These are phyloP conservation scores for Alternaria triticina DNA, from an alignment of 2,329 filamentous ascomycete species.

Conservation along the genomic window DNA sequence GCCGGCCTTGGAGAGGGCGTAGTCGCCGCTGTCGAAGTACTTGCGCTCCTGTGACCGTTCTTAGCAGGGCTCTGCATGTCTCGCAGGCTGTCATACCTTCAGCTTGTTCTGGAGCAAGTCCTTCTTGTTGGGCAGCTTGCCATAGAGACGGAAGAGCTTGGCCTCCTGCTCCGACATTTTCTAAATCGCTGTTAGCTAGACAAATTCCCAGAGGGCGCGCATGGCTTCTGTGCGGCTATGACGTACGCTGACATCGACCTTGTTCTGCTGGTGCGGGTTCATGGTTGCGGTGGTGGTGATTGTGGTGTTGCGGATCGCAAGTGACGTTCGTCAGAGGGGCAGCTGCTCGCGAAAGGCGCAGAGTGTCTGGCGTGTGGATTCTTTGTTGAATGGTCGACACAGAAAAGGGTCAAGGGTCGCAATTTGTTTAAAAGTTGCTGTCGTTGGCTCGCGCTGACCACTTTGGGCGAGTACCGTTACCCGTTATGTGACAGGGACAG, in stretches of 20 bases:
- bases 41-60: constrained; percentile 72
- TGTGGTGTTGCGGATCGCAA: constrained; percentile 10
- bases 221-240: constrained; percentile 22
- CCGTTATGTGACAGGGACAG: constrained; percentile 35
- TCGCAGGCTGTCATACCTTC: constrained; percentile 62
- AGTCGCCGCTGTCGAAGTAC: constrained; percentile 97
- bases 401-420: constrained; percentile 26
- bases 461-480: constrained; percentile 30
- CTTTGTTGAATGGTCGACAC: constrained; percentile 34
- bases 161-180: constrained; percentile 94
- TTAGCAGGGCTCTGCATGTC: constrained; percentile 6
- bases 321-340: constrained; percentile 21
- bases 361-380: constrained; percentile 28
- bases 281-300: constrained; percentile 56
- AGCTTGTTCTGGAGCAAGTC: constrained; percentile 97
- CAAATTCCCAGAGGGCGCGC: constrained; percentile 8
- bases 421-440: constrained; percentile 26
- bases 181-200: constrained; percentile 57
- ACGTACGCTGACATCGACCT: constrained; percentile 93
- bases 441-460: constrained; percentile 29
- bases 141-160: constrained; percentile 94
- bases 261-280: constrained; percentile 99
- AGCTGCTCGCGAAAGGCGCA: constrained; percentile 12
- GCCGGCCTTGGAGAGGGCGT: constrained; percentile 94
- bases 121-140: constrained; percentile 95